Base-by-base conservation (phyloP, 129 eudicot species). In the Centaurea solstitialis region DNA sequence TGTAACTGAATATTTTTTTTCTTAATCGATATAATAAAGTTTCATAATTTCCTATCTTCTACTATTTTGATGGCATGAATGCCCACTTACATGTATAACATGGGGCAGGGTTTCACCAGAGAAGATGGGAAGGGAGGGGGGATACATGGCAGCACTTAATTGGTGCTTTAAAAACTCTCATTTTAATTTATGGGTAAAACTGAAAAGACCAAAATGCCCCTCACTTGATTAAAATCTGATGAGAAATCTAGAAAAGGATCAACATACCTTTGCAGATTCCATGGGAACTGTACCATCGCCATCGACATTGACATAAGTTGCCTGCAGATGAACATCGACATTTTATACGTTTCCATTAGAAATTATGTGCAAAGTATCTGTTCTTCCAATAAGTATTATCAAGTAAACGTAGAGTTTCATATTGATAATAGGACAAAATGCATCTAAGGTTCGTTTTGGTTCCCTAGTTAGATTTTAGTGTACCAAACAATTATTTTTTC, bases 231-330 rank as follows among this genome's bases (percentile, higher is more conserved):
- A 12, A n/a, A 45, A 7, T 26, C 30, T 23, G 9, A 61, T 17
- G 11, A 73, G 23, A 53, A 37, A 6, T 7, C 59, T 0, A 11
- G n/a, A 24, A 57, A 22, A 61, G 24, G 9, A 5, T 13, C 30
- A 24, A 39, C 70, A 79, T 91, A 93, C 99, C 97, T 88, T 91
- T 23, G 98, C 90, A 73, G 99, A 96, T 89, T 96, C 99, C 69
- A 85, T 68, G 9, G 99, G 99, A 70, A 96, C 99, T 17, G 99
- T 96, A 47, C 99, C 99, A 85, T 96, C 99, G 65, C 99, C 99
- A 66, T 96, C 97, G 70, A 96, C 95, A 74, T 74, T 81, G 20
- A 91, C 40, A 86, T 91, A 96, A 18, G 87, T 87, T 66, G 99
- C 96, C 99, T 96, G 94, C 21, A 73, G 61, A 83, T 73, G 45